These are phyloP conservation scores for Mycena epipterygia DNA, from an alignment of 768 basidiomycete species.

Conservation along the genomic window DNA sequence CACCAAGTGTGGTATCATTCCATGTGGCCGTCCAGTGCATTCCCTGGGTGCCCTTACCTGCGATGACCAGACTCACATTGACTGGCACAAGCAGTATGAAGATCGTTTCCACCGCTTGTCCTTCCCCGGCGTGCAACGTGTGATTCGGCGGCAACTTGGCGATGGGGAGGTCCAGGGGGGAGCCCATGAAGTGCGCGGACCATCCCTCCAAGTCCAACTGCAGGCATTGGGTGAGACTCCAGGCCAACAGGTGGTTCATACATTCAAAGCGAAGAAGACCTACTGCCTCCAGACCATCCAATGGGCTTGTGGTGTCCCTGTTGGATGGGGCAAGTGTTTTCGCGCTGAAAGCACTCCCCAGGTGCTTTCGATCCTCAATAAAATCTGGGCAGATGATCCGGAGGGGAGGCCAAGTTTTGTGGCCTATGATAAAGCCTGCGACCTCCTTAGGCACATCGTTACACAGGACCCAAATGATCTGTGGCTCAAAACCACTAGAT, in stretches of 20 bases:
- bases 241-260: conserved; percentile 16
- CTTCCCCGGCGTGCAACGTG: conserved; percentile 9
- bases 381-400: conserved; percentile 17
- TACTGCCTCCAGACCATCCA: conserved; percentile 36
- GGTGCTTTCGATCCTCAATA: conserved; percentile 25
- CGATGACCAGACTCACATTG: neutral
- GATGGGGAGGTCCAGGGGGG: neutral
- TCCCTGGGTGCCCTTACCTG: neutral
- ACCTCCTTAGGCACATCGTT: conserved; percentile 10
- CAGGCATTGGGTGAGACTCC: conserved; percentile 10
- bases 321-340: conserved; percentile 38
- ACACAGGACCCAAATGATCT: conserved; percentile 13
- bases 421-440: conserved; percentile 33
- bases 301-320: conserved; percentile 35
- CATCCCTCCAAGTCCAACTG: conserved; percentile 4
- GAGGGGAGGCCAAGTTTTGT: conserved; percentile 21
- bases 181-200: neutral
- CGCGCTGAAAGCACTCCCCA: conserved; percentile 29
- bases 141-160: conserved; percentile 1
- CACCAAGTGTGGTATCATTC: neutral
- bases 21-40: neutral
- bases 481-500: conserved; percentile 24
- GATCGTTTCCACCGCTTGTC: neutral
- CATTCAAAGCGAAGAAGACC: conserved; percentile 20
- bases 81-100: conserved; percentile 14